Evolutionary conservation across 352 stramenopile genomes (phyloP), one percentile per base, ranked within the genome.

Genomic region (Phytophthora pluvialis): DNA sequence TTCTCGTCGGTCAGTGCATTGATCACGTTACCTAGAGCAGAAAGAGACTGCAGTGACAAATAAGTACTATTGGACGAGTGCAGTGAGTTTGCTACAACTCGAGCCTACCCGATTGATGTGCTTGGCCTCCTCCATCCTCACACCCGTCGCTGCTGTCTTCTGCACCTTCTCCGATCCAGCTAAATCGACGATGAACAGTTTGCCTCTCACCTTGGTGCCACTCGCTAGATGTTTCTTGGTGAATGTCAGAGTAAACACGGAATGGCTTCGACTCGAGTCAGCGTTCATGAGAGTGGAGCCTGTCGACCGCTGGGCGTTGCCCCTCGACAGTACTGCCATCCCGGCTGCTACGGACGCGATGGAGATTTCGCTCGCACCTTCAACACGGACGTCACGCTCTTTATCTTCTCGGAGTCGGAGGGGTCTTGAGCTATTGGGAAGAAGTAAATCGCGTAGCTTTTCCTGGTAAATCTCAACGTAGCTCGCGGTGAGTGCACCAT

Each of bases 391-490:
- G 15, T 72, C 51, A 7, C 43, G 47, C 1, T 63, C 52, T 32
- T 62, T 67, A 55, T 83, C 73, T 51, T 89, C 82, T 36, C 82
- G 77, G 10, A 91, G 77, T 8, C 67, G 61, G 51, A 90, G 31
- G 0, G 36, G 44, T 4, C 53, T 60, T 10, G 46, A 72, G 44
- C 75, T 78, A 43, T 70, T 51, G 0, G 75, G 70, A 15, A 72
- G 44, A 26, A 93, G 60, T 56, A 93, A 60, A 64, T 91, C 84
- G 3, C 79, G 75, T 25, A 91, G 47, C 11, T 54, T 77, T 53
- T 93, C 84, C 38, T 91, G 81, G 33, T 91, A 90, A n/a, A 93
- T 74, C 54, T 93, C 84, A 26, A 90, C 47, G 52, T 86, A 87
- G 25, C 78, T 88, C 1, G 75, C 78, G 0, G 62, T 80, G 31